These are phyloP conservation scores for Hypocrella siamensis DNA, from an alignment of 2,329 filamentous ascomycete species.

Conservation along the genomic window DNA sequence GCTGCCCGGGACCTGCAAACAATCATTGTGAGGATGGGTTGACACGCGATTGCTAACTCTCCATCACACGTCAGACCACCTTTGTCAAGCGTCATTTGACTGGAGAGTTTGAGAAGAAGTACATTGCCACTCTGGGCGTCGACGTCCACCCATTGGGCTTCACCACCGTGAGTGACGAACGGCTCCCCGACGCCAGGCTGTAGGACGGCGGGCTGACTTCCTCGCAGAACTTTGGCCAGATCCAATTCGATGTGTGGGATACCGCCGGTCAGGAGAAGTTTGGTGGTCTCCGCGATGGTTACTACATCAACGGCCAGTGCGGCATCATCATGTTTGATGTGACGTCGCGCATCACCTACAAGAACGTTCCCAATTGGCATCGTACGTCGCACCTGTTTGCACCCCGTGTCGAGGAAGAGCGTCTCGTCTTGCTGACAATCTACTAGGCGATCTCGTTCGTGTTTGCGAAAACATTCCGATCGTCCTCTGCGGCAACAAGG, in stretches of 20 bases:
- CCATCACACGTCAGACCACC: constrained; percentile 56
- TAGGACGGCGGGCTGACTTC: constrained; percentile 9
- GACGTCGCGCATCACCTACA: constrained; percentile 98
- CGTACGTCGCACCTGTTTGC: constrained; percentile 62
- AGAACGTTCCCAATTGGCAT: constrained; percentile 99
- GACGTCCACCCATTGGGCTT: constrained; percentile 98
- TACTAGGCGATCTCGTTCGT: constrained; percentile 86
- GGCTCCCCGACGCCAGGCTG: too few relatives aligned
- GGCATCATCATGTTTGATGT: constrained; percentile 99
- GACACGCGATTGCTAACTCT: too few relatives aligned
- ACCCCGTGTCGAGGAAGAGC: too few relatives aligned
- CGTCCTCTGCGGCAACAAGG: constrained; percentile 97
- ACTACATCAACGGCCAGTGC: constrained; percentile 99
- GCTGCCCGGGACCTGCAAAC: too few relatives aligned
- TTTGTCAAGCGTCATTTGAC: constrained; percentile 99
- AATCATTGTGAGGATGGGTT: too few relatives aligned
- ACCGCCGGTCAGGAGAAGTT: constrained; percentile 99
- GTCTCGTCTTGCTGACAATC: constrained; percentile 8
- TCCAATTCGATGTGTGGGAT: constrained; percentile 99
- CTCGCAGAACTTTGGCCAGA: constrained; percentile 70
- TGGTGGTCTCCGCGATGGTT: constrained; percentile 94
- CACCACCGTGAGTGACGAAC: constrained; percentile 69
- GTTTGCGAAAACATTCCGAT: constrained; percentile 99
- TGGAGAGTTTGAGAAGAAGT: constrained; percentile 99
- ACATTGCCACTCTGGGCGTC: constrained; percentile 98